phyloP scores from a whole-genome alignment of 2,329 filamentous ascomycete genomes.

The Eutypa lata region DNA sequence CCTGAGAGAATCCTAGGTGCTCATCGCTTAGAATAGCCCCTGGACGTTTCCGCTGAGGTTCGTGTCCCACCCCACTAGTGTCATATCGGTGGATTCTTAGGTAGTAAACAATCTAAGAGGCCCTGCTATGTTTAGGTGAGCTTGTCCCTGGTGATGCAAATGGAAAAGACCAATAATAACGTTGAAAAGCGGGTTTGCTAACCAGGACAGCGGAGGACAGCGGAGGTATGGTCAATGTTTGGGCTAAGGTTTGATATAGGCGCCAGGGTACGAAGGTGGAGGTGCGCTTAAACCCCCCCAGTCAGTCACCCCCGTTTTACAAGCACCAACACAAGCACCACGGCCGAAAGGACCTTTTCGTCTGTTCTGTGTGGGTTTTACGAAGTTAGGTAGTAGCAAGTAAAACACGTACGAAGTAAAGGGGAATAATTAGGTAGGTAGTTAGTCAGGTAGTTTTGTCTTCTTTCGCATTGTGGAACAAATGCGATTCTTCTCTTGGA shows the following conservation, averaged over 20 bases:
- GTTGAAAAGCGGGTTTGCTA: neutral
- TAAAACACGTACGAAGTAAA: too few species aligned
- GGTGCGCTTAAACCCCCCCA: too few species aligned
- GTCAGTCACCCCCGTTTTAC: too few species aligned
- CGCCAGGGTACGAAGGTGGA: neutral
- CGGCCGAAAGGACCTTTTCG: too few species aligned
- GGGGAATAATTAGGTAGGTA: too few species aligned
- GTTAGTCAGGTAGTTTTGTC: too few species aligned
- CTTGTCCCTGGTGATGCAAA: neutral
- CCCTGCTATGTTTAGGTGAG: neutral
- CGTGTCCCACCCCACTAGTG: neutral
- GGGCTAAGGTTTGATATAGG: neutral
- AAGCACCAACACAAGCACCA: too few species aligned
- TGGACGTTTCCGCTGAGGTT: neutral
- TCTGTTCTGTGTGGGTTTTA: too few species aligned
- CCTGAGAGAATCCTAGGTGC: neutral
- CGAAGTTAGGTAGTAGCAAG: too few species aligned
- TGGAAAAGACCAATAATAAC: neutral
- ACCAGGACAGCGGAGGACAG: neutral
- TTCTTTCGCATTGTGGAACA: too few species aligned
- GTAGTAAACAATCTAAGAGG: neutral
- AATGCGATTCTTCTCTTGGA: too few species aligned
- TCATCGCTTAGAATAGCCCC: neutral
- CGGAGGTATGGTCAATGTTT: neutral
- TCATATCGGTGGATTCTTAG: neutral